phyloP scores from a whole-genome alignment of 371 early-diverging fungal species.

The Circinella minor region DNA sequence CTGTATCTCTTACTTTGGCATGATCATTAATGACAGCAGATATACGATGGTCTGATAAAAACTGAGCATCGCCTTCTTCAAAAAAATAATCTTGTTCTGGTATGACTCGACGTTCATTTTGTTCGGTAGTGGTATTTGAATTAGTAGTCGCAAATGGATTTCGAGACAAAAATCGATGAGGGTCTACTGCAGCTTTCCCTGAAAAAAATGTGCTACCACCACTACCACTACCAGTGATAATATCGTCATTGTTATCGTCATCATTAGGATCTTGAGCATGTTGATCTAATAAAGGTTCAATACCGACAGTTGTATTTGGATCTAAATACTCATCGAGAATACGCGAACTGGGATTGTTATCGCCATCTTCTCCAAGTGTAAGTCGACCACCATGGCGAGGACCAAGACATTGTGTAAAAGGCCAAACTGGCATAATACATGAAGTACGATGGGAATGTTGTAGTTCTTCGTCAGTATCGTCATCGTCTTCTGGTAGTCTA shows the following conservation, averaged over 20 bases:
- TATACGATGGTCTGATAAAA: conserved; percentile 30
- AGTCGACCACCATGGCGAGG: neutral
- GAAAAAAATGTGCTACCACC: neutral
- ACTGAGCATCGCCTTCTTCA: conserved; percentile 27
- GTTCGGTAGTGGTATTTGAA: conserved; percentile 1
- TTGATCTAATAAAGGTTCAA: conserved; percentile 20
- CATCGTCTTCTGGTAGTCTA: neutral
- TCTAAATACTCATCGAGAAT: conserved; percentile 21
- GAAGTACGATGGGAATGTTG: neutral
- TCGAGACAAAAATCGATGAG: conserved; percentile 23
- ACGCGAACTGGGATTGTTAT: neutral
- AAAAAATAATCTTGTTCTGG: conserved; percentile 15
- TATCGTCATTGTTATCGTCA: conserved; percentile 2
- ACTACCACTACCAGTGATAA: too few relatives aligned
- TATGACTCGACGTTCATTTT: neutral
- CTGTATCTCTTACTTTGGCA: neutral
- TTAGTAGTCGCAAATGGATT: conserved; percentile 19
- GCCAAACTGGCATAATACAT: neutral
- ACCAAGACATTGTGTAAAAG: neutral
- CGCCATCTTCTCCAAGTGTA: conserved; percentile 9
- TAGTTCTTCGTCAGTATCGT: neutral
- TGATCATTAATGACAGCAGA: conserved; percentile 19
- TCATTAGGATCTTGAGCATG: conserved; percentile 8
- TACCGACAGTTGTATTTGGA: conserved; percentile 21
- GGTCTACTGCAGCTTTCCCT: neutral